These are phyloP conservation scores for Colletotrichum sp. DNA, from an alignment of 2,329 filamentous ascomycete genomes.

Conservation along the genomic window DNA sequence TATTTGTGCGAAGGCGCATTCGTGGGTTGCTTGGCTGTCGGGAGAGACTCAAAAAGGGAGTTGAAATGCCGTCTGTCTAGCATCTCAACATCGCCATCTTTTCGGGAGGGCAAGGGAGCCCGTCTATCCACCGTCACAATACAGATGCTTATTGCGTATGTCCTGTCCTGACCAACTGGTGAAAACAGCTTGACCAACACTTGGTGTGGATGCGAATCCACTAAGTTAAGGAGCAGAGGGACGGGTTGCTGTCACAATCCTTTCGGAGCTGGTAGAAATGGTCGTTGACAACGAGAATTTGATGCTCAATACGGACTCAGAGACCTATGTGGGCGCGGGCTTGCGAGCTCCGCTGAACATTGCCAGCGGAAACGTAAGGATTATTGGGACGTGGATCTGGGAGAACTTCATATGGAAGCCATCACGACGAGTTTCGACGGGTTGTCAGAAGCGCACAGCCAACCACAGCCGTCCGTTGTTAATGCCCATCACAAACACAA, in stretches of 20 bases:
- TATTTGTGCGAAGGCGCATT: slow-evolving; percentile 8
- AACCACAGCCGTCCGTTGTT: neutral
- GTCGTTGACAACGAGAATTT: neutral
- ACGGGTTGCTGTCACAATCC: neutral
- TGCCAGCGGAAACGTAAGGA: neutral
- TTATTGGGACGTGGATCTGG: neutral
- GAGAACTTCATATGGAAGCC: neutral
- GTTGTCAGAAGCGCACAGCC: neutral
- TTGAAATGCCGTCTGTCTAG: neutral
- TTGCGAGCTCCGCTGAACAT: neutral
- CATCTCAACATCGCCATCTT: neutral
- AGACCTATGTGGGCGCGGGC: neutral
- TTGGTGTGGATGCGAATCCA: neutral
- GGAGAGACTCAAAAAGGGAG: neutral
- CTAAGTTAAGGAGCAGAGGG: neutral
- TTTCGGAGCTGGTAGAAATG: neutral
- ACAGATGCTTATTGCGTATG: neutral
- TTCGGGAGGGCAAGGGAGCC: neutral
- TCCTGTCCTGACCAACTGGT: neutral
- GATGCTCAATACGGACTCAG: neutral
- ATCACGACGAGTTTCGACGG: neutral
- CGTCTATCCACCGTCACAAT: neutral
- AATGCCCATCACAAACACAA: neutral
- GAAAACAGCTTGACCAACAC: neutral
- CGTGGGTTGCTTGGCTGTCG: neutral